phyloP scores from a whole-genome alignment of 768 basidiomycete species.

The Fibroporia radiculosa region DNA sequence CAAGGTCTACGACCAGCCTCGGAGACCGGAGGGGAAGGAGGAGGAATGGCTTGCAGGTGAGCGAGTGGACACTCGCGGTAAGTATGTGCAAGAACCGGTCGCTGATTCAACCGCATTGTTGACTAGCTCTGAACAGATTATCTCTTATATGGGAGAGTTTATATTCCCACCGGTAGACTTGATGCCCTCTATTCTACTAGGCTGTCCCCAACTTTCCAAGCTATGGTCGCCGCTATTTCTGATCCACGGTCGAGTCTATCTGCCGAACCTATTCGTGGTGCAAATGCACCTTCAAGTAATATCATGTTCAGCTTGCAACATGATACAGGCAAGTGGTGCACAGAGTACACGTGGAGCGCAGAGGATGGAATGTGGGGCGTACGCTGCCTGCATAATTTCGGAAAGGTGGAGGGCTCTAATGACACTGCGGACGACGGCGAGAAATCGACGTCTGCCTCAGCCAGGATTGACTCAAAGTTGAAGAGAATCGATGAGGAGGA shows the following conservation, averaged over 20 bases:
- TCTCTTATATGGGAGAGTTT: slow-evolving; percentile 85
- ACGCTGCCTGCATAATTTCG: slow-evolving; percentile 87
- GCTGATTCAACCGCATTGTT: slow-evolving; percentile 17
- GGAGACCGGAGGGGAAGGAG: slow-evolving; percentile 66
- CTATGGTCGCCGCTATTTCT: slow-evolving; percentile 79
- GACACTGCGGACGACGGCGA: slow-evolving; percentile 28
- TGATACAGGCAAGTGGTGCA: slow-evolving; percentile 86
- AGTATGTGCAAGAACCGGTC: slow-evolving; percentile 14
- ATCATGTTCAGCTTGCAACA: slow-evolving; percentile 84
- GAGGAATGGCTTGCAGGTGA: slow-evolving; percentile 82
- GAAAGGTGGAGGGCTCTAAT: slow-evolving; percentile 42
- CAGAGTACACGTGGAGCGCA: slow-evolving; percentile 91
- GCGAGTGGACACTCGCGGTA: slow-evolving; percentile 70
- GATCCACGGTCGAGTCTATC: slow-evolving; percentile 53
- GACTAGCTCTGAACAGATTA: slow-evolving; percentile 57
- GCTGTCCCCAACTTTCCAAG: slow-evolving; percentile 70
- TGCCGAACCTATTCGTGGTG: slow-evolving; percentile 34
- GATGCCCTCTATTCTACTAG: slow-evolving; percentile 87
- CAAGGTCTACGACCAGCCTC: slow-evolving; percentile 74
- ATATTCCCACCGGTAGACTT: slow-evolving; percentile 80
- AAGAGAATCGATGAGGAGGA: slow-evolving; percentile 96
- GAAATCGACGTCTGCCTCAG: slow-evolving; percentile 21
- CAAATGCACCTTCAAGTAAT: slow-evolving; percentile 42
- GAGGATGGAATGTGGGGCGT: slow-evolving; percentile 93
- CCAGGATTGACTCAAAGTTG: slow-evolving; percentile 22